phyloP scores from a whole-genome alignment of 768 basidiomycete genomes.

The Podaxis sp. region DNA sequence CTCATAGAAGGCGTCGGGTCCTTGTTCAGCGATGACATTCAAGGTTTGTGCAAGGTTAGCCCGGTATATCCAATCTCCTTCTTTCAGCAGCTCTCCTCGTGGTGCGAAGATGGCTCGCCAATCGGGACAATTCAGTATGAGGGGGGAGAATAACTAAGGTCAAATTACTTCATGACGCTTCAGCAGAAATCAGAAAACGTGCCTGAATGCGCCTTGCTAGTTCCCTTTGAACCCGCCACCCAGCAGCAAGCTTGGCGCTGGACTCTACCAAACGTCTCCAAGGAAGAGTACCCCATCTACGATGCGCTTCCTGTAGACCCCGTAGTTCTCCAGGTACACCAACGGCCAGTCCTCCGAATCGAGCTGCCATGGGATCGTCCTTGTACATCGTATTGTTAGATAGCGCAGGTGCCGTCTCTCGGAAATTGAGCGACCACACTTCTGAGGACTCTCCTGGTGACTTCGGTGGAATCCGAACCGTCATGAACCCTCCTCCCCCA shows the following conservation, averaged over 20 bases:
- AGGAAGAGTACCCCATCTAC: slow-evolving; percentile 74
- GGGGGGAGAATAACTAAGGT: slow-evolving; percentile 35
- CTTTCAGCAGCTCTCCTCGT: slow-evolving; percentile 60
- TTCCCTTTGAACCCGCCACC: slow-evolving; percentile 80
- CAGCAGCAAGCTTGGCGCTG: slow-evolving; percentile 67
- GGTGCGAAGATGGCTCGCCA: slow-evolving; percentile 88
- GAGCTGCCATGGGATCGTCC: slow-evolving; percentile 48
- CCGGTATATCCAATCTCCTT: slow-evolving; percentile 74
- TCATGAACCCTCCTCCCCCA: slow-evolving; percentile 89
- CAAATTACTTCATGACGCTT: slow-evolving; percentile 2
- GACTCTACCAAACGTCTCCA: slow-evolving; percentile 83
- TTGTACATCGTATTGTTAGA: slow-evolving; percentile 79
- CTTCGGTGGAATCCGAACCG: slow-evolving; percentile 67
- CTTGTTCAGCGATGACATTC: slow-evolving; percentile 66
- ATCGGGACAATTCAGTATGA: slow-evolving; percentile 67
- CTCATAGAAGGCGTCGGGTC: slow-evolving; percentile 81
- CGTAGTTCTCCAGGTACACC: slow-evolving; percentile 90
- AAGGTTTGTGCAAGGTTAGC: slow-evolving; percentile 79
- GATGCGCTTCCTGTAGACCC: slow-evolving; percentile 82
- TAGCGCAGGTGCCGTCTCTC: slow-evolving; percentile 79
- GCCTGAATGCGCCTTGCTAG: slow-evolving; percentile 62
- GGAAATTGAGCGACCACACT: slow-evolving; percentile 79
- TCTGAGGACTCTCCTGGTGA: slow-evolving; percentile 43
- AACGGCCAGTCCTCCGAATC: slow-evolving; percentile 80
- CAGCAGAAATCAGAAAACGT: background rate